phyloP scores from a whole-genome alignment of 768 basidiomycete genomes.

The Termitomyces sp. region DNA sequence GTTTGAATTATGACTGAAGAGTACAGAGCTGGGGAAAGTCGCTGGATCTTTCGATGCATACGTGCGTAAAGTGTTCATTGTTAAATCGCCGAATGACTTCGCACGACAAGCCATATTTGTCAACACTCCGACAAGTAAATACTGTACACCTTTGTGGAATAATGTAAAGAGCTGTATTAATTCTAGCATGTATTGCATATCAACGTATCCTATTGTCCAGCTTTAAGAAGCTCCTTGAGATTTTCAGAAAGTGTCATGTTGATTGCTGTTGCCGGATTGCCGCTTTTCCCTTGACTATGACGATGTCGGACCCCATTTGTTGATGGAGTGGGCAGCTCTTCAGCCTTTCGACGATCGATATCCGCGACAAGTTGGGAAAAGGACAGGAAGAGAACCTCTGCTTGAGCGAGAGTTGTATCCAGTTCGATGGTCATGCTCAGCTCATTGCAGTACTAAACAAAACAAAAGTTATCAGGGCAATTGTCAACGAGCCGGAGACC shows the following conservation, averaged over 20 bases:
- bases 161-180: neutral
- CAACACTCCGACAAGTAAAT: neutral
- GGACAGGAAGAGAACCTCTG: conserved; percentile 93
- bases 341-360: conserved; percentile 74
- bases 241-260: conserved; percentile 52
- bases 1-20: conserved; percentile 48
- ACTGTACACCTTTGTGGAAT: neutral
- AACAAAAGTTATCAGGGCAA: neutral
- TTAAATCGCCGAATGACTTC: neutral
- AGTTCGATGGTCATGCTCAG: conserved; percentile 96
- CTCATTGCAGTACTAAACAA: conserved; percentile 79
- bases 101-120: neutral
- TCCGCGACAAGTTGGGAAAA: conserved; percentile 87
- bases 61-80: conserved; percentile 47
- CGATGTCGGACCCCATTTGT: conserved; percentile 21
- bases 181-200: neutral
- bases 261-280: conserved; percentile 18
- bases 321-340: conserved; percentile 40
- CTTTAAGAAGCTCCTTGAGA: conserved; percentile 52
- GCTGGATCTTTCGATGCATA: conserved; percentile 54
- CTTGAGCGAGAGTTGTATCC: conserved; percentile 92
- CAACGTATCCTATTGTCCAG: conserved; percentile 23
- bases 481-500: neutral
- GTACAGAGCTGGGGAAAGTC: conserved; percentile 51
- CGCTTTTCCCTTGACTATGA: conserved; percentile 1